phyloP scores from a whole-genome alignment of 2,329 filamentous ascomycete species.

The Alternaria triticina region DNA sequence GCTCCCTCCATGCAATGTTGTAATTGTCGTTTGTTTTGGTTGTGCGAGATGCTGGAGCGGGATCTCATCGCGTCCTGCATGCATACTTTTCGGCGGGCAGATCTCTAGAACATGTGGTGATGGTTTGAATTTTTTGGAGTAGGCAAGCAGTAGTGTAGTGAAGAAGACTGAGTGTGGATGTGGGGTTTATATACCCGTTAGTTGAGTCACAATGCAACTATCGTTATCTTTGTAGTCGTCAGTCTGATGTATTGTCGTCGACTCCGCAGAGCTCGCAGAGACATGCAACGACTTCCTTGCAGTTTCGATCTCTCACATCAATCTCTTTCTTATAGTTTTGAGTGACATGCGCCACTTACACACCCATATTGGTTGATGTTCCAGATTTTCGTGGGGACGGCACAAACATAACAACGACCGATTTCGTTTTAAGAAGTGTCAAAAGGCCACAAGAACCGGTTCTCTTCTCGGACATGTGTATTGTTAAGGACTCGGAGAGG shows the following conservation, averaged over 20 bases:
- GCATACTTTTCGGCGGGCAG: not conserved
- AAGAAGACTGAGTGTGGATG: not conserved
- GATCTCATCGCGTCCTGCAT: not conserved
- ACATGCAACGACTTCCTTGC: no score
- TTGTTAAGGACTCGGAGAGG: no score
- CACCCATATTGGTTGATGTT: no score
- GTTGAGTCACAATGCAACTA: not conserved
- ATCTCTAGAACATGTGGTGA: not conserved
- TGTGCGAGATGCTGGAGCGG: not conserved
- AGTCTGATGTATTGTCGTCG: fast-evolving
- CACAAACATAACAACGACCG: no score
- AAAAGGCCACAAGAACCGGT: no score
- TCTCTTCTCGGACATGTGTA: no score
- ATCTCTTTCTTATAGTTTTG: fast-evolving
- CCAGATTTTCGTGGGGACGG: no score
- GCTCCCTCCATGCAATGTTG: fast-evolving
- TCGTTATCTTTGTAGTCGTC: fast-evolving
- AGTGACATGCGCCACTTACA: not conserved
- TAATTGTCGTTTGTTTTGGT: not conserved
- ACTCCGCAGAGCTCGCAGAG: not conserved
- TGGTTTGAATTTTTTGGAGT: no score
- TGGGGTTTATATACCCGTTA: not conserved
- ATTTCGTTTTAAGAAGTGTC: no score
- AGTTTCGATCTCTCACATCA: not conserved
- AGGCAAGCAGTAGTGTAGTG: not conserved